These are phyloP conservation scores for Anisodus tanguticus DNA, from an alignment of 257 asterid species.

Conservation along the genomic window DNA sequence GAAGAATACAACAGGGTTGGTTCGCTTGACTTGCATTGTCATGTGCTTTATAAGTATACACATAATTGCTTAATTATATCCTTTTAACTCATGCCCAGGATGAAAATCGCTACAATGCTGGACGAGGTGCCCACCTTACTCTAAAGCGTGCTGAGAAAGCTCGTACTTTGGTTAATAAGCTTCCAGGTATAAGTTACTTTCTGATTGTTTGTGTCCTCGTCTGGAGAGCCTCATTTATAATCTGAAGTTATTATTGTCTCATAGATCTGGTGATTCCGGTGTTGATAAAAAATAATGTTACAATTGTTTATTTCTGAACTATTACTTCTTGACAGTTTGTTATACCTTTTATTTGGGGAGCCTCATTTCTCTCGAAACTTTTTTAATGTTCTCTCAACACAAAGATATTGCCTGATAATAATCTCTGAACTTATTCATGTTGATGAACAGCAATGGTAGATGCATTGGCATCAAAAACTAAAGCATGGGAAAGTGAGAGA, in stretches of 20 bases:
- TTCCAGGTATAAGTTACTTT: conserved; percentile 68
- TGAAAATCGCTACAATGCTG: conserved; percentile 95
- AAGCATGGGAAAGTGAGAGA: conserved; percentile 89
- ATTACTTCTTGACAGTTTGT: not conserved
- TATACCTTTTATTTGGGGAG: conserved; percentile 2
- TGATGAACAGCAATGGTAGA: conserved; percentile 81
- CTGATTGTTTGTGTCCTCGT: conserved; percentile 15
- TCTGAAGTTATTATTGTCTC: not conserved
- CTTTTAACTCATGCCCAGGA: conserved; percentile 52
- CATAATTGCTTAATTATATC: not conserved
- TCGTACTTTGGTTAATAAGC: conserved; percentile 82
- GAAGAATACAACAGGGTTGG: conserved; percentile 95
- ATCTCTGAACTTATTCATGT: not conserved
- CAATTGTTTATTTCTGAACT: not conserved
- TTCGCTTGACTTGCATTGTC: conserved; percentile 29
- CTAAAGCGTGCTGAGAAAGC: conserved; percentile 98
- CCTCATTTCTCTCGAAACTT: not conserved
- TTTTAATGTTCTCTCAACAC: not conserved
- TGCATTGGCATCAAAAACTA: conserved; percentile 74
- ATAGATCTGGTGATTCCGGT: not conserved
- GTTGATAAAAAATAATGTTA: not conserved
- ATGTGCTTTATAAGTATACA: conserved; percentile 33
- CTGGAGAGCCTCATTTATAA: not conserved
- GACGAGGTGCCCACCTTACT: conserved; percentile 96
- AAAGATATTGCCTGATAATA: not conserved